Conservation (phyloP, 2,329 filamentous ascomycete genomes). For the Epichloe scottii region DNA sequence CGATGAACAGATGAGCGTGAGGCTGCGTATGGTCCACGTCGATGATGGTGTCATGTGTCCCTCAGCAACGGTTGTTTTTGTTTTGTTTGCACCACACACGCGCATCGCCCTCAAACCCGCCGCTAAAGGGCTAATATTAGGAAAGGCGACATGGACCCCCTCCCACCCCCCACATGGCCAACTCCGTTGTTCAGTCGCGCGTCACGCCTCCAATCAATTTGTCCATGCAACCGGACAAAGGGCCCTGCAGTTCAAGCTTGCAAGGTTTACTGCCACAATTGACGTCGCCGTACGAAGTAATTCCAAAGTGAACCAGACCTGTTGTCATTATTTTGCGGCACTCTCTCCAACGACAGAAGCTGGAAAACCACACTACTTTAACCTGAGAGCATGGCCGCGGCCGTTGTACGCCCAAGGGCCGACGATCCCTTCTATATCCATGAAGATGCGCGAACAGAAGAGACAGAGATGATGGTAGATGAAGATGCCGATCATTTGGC, state of each 20-base stretch:
- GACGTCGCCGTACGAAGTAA: not conserved
- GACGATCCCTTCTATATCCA: slow-evolving; percentile 34
- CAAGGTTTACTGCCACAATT: not conserved
- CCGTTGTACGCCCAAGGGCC: slow-evolving; percentile 5
- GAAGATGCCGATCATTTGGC: slow-evolving; percentile 21
- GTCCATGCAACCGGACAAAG: not conserved
- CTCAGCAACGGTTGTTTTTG: slow-evolving; percentile 19
- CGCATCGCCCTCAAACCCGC: not conserved
- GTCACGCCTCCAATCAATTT: not conserved
- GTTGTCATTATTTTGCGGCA: no score
- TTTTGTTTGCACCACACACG: slow-evolving; percentile 18
- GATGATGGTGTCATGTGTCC: slow-evolving; percentile 7
- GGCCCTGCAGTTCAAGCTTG: not conserved
- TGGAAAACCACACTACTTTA: not conserved
- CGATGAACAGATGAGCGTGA: not conserved
- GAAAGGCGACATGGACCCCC: no score
- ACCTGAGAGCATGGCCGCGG: slow-evolving; percentile 3
- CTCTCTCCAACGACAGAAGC: no score
- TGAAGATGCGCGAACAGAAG: slow-evolving; percentile 36
- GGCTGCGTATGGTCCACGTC: not conserved
- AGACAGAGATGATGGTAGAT: slow-evolving; percentile 37
- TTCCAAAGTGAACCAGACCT: not conserved
- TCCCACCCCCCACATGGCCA: no score
- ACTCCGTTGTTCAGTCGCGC: slow-evolving; percentile 1
- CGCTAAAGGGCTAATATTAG: no score